These are phyloP conservation scores for Arthrinium phaeospermum DNA, from an alignment of 2,329 filamentous ascomycete genomes.

Conservation along the genomic window DNA sequence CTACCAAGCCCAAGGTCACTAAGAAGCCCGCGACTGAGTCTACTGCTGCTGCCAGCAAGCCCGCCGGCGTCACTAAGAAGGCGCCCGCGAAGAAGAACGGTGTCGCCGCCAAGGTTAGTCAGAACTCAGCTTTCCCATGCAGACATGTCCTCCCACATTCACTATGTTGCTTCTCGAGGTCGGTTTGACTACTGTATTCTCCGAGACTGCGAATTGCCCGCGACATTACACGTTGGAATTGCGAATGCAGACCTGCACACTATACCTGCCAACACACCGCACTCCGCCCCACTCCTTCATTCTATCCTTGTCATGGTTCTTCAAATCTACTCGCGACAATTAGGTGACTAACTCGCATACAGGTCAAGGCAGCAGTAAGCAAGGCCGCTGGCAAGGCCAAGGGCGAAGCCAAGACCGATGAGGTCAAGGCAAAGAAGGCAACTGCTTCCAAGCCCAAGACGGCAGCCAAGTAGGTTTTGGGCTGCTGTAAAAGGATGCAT, in stretches of 20 bases:
- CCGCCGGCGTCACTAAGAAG: conserved; percentile 40
- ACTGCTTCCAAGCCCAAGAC: conserved; percentile 34
- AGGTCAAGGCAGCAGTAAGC: conserved; percentile 39
- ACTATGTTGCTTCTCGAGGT: background rate
- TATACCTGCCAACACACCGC: background rate
- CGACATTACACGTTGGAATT: background rate
- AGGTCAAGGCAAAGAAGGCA: conserved; percentile 35
- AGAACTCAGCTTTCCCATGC: background rate
- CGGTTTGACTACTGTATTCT: background rate
- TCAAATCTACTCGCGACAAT: background rate
- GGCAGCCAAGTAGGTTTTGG: conserved; percentile 30
- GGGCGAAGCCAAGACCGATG: conserved; percentile 27
- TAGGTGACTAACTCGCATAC: background rate
- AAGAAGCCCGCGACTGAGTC: conserved; percentile 24
- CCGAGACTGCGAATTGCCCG: background rate
- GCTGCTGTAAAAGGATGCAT: background rate
- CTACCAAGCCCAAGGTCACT: conserved; percentile 36
- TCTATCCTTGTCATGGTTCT: background rate
- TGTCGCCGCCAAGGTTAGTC: conserved; percentile 30
- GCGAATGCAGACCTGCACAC: background rate
- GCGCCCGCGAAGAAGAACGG: conserved; percentile 39
- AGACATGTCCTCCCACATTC: background rate
- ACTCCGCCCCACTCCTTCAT: background rate
- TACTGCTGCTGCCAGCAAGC: conserved; percentile 37
- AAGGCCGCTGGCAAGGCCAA: conserved; percentile 37